A percentile compares a stretch with the other conserved stretches of the same genome.
Evolutionary conservation across 768 basidiomycete species (phyloP).

Genomic region (Strobilomyces echinocephalus): DNA sequence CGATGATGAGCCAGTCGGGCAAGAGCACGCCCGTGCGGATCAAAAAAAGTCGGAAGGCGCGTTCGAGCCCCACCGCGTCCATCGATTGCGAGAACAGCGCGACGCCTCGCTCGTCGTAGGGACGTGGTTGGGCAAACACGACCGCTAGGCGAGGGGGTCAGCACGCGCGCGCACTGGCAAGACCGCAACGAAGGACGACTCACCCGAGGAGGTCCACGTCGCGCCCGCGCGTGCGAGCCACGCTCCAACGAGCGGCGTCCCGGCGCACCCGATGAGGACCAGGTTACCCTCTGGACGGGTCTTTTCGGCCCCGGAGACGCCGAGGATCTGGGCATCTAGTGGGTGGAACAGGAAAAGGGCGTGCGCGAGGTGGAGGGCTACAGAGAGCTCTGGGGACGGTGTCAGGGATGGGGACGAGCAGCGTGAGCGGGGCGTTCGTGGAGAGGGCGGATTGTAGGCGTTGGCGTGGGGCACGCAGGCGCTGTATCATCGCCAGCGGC

Average conservation of each 20-base stretch:
- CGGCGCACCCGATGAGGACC: conserved; percentile 49
- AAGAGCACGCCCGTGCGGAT: conserved; percentile 73
- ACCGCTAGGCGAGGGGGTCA: conserved; percentile 32
- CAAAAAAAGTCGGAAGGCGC: conserved; percentile 69
- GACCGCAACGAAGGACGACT: neutral
- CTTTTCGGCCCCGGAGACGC: conserved; percentile 31
- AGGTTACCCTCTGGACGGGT: conserved; percentile 42
- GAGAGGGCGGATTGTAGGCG: conserved; percentile 66
- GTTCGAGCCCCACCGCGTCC: conserved; percentile 57
- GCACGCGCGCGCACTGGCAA: neutral
- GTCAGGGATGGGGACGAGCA: conserved; percentile 48
- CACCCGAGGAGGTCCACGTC: conserved; percentile 20
- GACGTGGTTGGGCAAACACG: conserved; percentile 51
- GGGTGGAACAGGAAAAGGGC: conserved; percentile 63
- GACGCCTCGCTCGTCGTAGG: conserved; percentile 26
- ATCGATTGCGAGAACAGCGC: conserved; percentile 59
- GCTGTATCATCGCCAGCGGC: neutral
- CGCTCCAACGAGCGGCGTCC: conserved; percentile 29
- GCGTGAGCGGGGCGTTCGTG: conserved; percentile 45
- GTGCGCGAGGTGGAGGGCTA: conserved; percentile 65
- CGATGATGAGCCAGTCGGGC: conserved; percentile 75
- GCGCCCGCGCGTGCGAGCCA: conserved; percentile 27
- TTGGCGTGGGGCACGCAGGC: conserved; percentile 16
- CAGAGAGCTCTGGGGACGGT: conserved; percentile 37
- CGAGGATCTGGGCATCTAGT: conserved; percentile 60